Evolutionary conservation across 1,284 basidiomycete species (phyloP), one percentile per base, ranked within the genome.

Genomic region (Malassezia sympodialis): DNA sequence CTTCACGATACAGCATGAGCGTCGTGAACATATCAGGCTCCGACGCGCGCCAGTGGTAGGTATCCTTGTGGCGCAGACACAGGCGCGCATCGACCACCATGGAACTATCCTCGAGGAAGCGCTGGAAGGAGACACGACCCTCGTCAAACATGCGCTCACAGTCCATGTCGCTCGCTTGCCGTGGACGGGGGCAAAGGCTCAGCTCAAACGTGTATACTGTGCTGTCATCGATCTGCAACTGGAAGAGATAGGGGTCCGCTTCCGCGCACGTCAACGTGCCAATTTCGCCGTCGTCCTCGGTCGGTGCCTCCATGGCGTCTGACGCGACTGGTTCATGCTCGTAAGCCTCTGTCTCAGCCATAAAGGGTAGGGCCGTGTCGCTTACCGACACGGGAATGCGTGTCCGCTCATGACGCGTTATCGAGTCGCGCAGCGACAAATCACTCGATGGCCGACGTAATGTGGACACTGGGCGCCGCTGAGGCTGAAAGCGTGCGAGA

Each of bases 21-120:
- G 79, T 78, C 12, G 78, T 77, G 17, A 82, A 67, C 28, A 80
- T 74, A 2, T 78, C 76, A 28, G 76, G 75, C 0, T 77, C 78
- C 34, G 77, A 78, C 43, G 77, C 73, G 79, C 80, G 80, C 5
- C 79, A 78, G 44, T 79, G 69, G 68, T 77, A 79, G 59, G 67
- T 60, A n/a, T 67, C 67, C 37, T 75, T 68, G 66, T 79, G 80
- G 34, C 76, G 71, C 21, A 81, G 67, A 24, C 80, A 78, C 12
- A 81, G 68, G 30, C 76, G 66, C 12, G 76, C 73, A 58, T 80
- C 77, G 53, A 80, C 77, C 6, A 79, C 75, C n/a, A 80, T 63
- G 3, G 72, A 66, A 2, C 76, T 69, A 48, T 79, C 76, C 53
- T 70, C 63, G 45, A 79, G 73, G 63, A 81, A 82, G 15, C 73